Evolutionary conservation across 129 eudicot species (phyloP), one percentile per base, ranked within the genome.

Genomic region (Arctium lappa): DNA sequence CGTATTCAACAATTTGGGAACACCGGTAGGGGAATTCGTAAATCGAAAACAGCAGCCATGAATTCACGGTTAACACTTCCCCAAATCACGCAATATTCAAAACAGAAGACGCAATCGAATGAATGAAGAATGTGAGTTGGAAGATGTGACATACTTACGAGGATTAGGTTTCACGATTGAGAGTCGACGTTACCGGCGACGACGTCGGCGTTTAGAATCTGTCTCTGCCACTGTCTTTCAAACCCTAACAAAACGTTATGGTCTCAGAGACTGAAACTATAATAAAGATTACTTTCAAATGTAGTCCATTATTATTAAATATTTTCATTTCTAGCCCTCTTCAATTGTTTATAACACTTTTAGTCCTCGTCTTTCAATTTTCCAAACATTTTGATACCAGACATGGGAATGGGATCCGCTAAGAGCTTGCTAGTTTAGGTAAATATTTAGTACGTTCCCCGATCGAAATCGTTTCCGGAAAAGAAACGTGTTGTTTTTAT

Each of bases 161-260:
- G 27, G 27, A 22, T 22, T 22, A 22, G 27, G 27, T 22, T 22
- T 22, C 27, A 22, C 27, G 27, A 22, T 22, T 22, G 76, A 69
- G 48, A 69, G 6, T 46, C 16, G 69, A 69, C 34, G 46, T 79
- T 79, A 79, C 83, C 83, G 69, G 65, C 69, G 69, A 6, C 30
- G 69, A 6, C 69, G 69, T 1, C 69, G 69, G 31, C 69, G 69
- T 13, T 62, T 48, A 18, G 81, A 0, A 11, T 81, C 56, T n/a
- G 72, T 29, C 16, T 72, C 78, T 72, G 73, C 78, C 62, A 56
- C 9, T n/a, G 11, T 34, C n/a, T 27, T 72, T 27, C 38, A 38
- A 81, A 81, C 80, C 80, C 74, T 72, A 50, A 42, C 56, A 8
- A 50, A 36, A 16, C 38, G 1, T 39, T 6, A 31, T 30, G 37